These are phyloP conservation scores for Amanita rubescens DNA, from an alignment of 768 basidiomycete species.

Conservation along the genomic window DNA sequence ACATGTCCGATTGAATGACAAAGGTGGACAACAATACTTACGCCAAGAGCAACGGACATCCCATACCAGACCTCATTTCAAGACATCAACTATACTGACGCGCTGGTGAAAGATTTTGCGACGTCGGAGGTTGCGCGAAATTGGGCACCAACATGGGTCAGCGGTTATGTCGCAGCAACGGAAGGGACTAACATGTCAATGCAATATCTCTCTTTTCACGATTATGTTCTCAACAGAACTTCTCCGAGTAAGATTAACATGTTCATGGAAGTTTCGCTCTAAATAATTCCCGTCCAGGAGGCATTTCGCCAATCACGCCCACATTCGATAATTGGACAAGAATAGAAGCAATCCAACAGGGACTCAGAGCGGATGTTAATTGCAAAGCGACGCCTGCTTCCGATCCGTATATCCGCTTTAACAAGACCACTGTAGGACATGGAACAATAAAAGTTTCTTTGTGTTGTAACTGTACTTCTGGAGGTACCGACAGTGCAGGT, in stretches of 20 bases:
- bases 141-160: neutral
- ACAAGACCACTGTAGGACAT: no score
- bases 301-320: neutral
- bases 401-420: no score
- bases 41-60: neutral
- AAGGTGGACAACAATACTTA: neutral
- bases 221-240: neutral
- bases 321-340: neutral
- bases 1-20: neutral
- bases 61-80: no score
- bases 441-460: no score
- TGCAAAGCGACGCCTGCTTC: neutral
- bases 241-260: neutral
- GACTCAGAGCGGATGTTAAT: neutral
- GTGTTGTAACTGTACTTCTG: no score
- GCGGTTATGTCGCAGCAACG: neutral
- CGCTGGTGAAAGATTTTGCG: neutral
- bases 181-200: neutral
- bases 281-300: neutral
- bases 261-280: no score
- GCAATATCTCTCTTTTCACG: neutral
- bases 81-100: no score
- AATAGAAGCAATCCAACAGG: neutral
- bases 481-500: no score
- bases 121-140: neutral